Base-by-base conservation (phyloP, 1,139 yeast genomes). In the Pichiaceae sp. region DNA sequence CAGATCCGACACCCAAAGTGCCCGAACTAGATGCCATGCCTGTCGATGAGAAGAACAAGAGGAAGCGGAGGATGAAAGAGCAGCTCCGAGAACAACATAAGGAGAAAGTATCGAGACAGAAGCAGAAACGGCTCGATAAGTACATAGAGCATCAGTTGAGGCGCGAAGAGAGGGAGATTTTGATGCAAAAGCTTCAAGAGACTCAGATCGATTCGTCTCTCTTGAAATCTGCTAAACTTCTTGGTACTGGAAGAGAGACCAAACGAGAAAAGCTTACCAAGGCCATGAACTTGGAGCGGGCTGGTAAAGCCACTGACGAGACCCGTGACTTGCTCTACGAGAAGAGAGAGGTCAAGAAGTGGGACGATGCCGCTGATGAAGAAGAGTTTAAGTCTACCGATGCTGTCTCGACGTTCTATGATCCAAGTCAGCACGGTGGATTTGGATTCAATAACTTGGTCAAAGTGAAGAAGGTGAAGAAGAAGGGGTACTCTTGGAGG, bases 91-190 rank as follows among this genome's bases (percentile, higher is more conserved):
- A 70, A 38, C 78, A 68, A 39, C 72, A 72, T 41, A 81, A 78
- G 42, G 63, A 80, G 16, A 86, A 86, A 52, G 59, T 85, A 38
- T 77, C 93, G 0, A 64, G 75, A 36, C 70, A 80, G 33, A 91
- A 89, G 60, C 75, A 74, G 60, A 91, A 91, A 61, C 60, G 91
- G 44, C 57, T 81, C 37, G 89, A 81, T 45, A 80, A 81, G 55
- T 81, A 79, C 52, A 78, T 80, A 26, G 96, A 87, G 43, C 94
- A 83, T 59, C 97, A 91, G 58, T 59, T 91, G 45, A 82, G 83
- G 48, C 71, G 95, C 55, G 95, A 89, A 56, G 97, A 91, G 60
- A 85, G 84, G 60, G 84, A 82, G 48, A 72, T 72, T 3, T 64
- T 91, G 40, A 64, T 91, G 32, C 78, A 79, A 42, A 89, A 87